Evolutionary conservation across 2,329 filamentous ascomycete species (phyloP), one percentile per base, ranked within the genome.

Genomic region (Trichoderma guizhouense): DNA sequence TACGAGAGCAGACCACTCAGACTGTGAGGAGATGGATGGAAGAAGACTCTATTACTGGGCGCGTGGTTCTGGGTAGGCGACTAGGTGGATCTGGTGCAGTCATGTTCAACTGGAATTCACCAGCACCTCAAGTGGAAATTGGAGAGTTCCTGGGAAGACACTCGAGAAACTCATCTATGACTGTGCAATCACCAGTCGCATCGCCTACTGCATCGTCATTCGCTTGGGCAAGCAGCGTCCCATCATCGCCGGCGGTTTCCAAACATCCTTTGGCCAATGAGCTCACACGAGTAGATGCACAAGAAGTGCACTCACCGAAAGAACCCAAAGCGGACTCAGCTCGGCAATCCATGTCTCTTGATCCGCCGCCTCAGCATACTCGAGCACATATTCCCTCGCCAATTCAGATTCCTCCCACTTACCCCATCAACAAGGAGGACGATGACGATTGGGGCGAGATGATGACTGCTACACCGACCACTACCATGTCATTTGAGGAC

Each of bases 11-110:
- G 9, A 88, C 86, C 1, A 83, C 89, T 72, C 84, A 86, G 71
- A 88, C 89, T 53, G 89, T 92, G 21, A 84, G 87, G 30, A 84
- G 88, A 30, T 92, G 90, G 90, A 89, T 91, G 84, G 88, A 90
- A 75, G 87, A 91, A 75, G 89, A 90, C 74, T 87, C 87, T 0
- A 86, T 88, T 32, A 82, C 86, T 2, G 87, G 88, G 1, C 84
- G 85, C n/a, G 77, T 80, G 7, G 78, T 81, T 28, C 76, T 81
- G 3, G 81, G 83, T 0, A 79, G 82, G 61, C 80, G 83, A 18
- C 76, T 77, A 0, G 81, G 79, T 1, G 78, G 78, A 21, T 82
- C 84, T 21, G 85, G 84, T 51, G 83, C 82, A 7, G 84, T 83
- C 71, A 84, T 87, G 74, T 91, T 91, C 78, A 88, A 89, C 34